These are phyloP conservation scores for Cenchrus purpureus DNA, from an alignment of 176 grass and related monocot species.

Conservation along the genomic window DNA sequence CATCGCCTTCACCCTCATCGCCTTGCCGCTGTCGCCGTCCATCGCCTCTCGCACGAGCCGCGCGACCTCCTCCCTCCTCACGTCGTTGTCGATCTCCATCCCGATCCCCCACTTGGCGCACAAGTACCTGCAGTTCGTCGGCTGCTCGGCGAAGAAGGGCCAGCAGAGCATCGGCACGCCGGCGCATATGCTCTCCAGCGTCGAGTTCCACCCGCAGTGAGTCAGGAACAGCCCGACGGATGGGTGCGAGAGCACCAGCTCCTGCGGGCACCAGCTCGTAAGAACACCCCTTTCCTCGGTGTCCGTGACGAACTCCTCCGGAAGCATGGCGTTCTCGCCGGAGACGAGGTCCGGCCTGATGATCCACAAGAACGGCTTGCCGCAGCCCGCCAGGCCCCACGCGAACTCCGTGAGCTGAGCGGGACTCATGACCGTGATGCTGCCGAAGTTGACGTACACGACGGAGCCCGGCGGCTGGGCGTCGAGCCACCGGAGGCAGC, in stretches of 20 bases:
- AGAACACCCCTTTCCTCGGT: constrained; percentile 50
- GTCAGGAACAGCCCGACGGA: constrained; percentile 61
- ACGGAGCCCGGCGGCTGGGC: constrained; percentile 40
- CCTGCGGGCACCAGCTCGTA: constrained; percentile 71
- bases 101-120: constrained; percentile 66
- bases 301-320: constrained; percentile 42
- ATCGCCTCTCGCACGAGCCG: constrained; percentile 54
- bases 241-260: constrained; percentile 57
- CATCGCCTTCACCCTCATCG: constrained; percentile 42
- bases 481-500: constrained; percentile 62
- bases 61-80: constrained; percentile 59
- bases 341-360: constrained; percentile 63
- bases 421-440: constrained; percentile 42
- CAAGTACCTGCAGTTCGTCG: constrained; percentile 55
- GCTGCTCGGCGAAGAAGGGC: constrained; percentile 78
- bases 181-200: constrained; percentile 71
- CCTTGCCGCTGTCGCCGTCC: constrained; percentile 57
- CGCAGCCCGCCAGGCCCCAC: constrained; percentile 59
- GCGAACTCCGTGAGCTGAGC: constrained; percentile 56
- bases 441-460: constrained; percentile 74
- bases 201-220: constrained; percentile 83
- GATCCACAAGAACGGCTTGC: constrained; percentile 64
- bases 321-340: constrained; percentile 56
- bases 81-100: constrained; percentile 59
- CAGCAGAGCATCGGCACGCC: constrained; percentile 55